Percentiles rank a stretch among this genome's conserved stretches.
These are phyloP conservation scores for Agrostemma githago DNA, from an alignment of 148 eudicot genomes.

Conservation along the genomic window DNA sequence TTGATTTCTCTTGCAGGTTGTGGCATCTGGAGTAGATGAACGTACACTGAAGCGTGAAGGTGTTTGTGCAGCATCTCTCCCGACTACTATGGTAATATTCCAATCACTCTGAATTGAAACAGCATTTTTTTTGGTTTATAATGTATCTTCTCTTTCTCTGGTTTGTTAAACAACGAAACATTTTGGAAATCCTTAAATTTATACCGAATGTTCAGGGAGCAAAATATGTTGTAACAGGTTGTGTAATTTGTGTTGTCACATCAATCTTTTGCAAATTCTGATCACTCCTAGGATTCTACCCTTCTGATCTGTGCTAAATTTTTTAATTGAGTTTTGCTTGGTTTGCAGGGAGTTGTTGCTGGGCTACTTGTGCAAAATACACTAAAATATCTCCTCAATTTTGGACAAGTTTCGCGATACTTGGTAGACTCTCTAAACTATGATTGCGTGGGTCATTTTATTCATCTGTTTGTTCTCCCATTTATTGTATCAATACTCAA, in stretches of 20 bases:
- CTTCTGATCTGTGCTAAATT: slow-evolving; percentile 9
- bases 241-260: background rate
- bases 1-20: slow-evolving; percentile 49
- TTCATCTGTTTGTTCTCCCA: slow-evolving; percentile 5
- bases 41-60: slow-evolving; percentile 97
- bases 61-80: slow-evolving; percentile 98
- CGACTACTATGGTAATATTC: slow-evolving; percentile 81
- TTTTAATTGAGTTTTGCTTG: background rate
- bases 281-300: background rate
- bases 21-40: slow-evolving; percentile 94
- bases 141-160: background rate
- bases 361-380: slow-evolving; percentile 94
- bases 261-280: background rate
- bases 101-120: background rate
- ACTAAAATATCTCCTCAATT: slow-evolving; percentile 78
- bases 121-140: background rate
- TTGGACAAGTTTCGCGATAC: slow-evolving; percentile 80
- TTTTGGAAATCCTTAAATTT: background rate
- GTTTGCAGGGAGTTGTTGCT: slow-evolving; percentile 87
- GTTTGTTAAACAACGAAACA: background rate
- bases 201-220: background rate
- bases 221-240: background rate
- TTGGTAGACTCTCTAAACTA: slow-evolving; percentile 44
- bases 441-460: background rate
- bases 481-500: background rate